Conservation (phyloP, 805 yeast genomes). For the Lipomyces sp. region DNA sequence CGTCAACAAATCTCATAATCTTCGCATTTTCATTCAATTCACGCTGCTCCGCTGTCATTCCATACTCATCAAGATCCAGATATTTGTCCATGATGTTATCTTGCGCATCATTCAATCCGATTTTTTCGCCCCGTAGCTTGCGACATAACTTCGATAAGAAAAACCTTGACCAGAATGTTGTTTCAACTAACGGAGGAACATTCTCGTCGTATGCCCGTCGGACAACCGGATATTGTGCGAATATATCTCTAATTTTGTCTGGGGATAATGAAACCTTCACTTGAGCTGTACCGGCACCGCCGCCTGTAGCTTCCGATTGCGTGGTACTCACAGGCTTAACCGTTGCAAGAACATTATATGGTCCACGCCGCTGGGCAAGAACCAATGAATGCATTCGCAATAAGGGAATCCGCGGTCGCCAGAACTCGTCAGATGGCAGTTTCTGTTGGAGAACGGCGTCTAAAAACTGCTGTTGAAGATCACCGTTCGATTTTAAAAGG, state of each 20-base stretch:
- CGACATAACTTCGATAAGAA: conserved; percentile 89
- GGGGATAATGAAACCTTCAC: conserved; percentile 91
- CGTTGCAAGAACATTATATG: conserved; percentile 90
- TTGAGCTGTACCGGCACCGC: conserved; percentile 47
- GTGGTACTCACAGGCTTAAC: conserved; percentile 84
- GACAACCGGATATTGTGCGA: conserved; percentile 90
- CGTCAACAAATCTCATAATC: conserved; percentile 74
- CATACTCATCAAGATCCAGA: conserved; percentile 69
- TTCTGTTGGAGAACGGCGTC: conserved; percentile 81
- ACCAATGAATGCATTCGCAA: conserved; percentile 86
- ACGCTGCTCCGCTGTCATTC: conserved; percentile 43
- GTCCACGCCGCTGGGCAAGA: conserved; percentile 83
- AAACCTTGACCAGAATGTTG: conserved; percentile 95
- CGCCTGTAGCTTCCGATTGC: conserved; percentile 68
- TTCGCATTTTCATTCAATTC: conserved; percentile 44
- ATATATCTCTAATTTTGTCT: conserved; percentile 86
- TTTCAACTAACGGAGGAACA: conserved; percentile 87
- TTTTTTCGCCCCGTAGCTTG: conserved; percentile 84
- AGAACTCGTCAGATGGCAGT: conserved; percentile 63
- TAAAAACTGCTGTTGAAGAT: conserved; percentile 74
- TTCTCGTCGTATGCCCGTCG: conserved; percentile 85
- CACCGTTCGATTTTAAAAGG: conserved; percentile 69
- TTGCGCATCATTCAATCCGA: conserved; percentile 74
- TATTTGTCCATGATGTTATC: conserved; percentile 87
- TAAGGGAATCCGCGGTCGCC: conserved; percentile 52